Evolutionary conservation across 2,329 filamentous ascomycete species (phyloP).

Genomic region (Aspergillus aculeatinus): DNA sequence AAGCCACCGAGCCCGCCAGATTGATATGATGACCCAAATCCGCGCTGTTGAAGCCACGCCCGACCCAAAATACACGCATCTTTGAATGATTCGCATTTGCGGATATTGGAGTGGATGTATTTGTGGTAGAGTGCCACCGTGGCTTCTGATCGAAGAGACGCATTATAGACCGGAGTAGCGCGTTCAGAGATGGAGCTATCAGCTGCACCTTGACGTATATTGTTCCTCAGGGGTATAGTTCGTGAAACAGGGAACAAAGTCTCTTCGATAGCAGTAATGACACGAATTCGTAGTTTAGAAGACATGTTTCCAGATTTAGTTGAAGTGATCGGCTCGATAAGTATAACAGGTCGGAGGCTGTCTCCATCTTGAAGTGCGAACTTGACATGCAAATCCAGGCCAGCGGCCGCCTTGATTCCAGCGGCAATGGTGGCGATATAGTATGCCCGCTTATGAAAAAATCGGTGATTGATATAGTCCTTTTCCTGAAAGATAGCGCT

Average conservation of each 20-base stretch:
- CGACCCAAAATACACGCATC: constrained; percentile 85
- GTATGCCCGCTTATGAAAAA: constrained; percentile 92
- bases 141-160: constrained; percentile 74
- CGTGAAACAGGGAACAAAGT: constrained; percentile 70
- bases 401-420: constrained; percentile 61
- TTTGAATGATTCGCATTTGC: constrained; percentile 68
- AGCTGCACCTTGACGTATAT: constrained; percentile 60
- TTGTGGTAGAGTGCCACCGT: constrained; percentile 73
- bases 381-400: constrained; percentile 55
- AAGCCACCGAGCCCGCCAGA: constrained; percentile 88
- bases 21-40: constrained; percentile 68
- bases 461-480: constrained; percentile 88
- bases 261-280: constrained; percentile 72
- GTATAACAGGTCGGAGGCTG: constrained; percentile 68
- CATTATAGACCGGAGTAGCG: constrained; percentile 85
- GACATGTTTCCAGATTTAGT: constrained; percentile 38
- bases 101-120: constrained; percentile 67
- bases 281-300: constrained; percentile 62
- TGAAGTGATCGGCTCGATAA: constrained; percentile 41
- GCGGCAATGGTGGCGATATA: constrained; percentile 81
- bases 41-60: constrained; percentile 85
- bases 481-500: constrained; percentile 80
- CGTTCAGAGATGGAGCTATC: constrained; percentile 39
- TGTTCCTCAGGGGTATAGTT: constrained; percentile 67
- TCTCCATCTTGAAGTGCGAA: constrained; percentile 73